phyloP scores from a whole-genome alignment of 2,329 filamentous ascomycete genomes.

The Graphilbum sp. region DNA sequence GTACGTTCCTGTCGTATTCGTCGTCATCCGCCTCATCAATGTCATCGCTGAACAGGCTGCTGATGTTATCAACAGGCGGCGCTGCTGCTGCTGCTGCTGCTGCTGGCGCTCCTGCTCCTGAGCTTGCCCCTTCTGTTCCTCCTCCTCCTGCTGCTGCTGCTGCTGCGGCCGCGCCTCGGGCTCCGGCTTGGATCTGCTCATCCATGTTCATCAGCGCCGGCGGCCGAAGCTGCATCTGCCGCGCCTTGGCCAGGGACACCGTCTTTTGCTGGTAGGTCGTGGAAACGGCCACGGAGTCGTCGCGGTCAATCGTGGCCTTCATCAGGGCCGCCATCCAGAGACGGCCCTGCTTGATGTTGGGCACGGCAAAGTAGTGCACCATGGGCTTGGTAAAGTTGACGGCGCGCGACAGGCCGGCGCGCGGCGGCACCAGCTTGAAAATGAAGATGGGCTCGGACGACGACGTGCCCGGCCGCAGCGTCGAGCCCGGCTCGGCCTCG shows the following conservation, averaged over 20 bases:
- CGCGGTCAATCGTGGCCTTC: constrained; percentile 96
- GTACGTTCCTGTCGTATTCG: constrained; percentile 3
- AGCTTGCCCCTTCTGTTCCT: background rate
- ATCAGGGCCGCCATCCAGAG: constrained; percentile 97
- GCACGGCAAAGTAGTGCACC: constrained; percentile 94
- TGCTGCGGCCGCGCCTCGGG: background rate
- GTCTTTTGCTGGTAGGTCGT: constrained; percentile 96
- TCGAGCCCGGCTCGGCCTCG: constrained; percentile 25
- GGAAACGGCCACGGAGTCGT: constrained; percentile 61
- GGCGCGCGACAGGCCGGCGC: constrained; percentile 69
- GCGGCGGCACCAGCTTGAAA: constrained; percentile 91
- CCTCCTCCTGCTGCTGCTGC: background rate
- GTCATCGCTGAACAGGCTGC: background rate
- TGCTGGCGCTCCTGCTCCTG: no score
- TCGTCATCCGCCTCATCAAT: constrained; percentile 10
- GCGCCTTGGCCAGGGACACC: constrained; percentile 78
- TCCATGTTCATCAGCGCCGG: constrained; percentile 69
- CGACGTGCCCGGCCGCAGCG: background rate
- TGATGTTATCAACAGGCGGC: no score
- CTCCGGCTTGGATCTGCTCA: constrained; percentile 19
- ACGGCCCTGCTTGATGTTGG: constrained; percentile 72
- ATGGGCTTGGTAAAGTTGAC: constrained; percentile 97
- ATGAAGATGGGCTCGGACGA: constrained; percentile 67
- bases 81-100: no score
- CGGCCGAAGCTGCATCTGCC: constrained; percentile 73